A percentile compares a stretch with the other conserved stretches of the same genome.
Conservation (phyloP, 768 basidiomycete species). For the Phallus indusiatus region DNA sequence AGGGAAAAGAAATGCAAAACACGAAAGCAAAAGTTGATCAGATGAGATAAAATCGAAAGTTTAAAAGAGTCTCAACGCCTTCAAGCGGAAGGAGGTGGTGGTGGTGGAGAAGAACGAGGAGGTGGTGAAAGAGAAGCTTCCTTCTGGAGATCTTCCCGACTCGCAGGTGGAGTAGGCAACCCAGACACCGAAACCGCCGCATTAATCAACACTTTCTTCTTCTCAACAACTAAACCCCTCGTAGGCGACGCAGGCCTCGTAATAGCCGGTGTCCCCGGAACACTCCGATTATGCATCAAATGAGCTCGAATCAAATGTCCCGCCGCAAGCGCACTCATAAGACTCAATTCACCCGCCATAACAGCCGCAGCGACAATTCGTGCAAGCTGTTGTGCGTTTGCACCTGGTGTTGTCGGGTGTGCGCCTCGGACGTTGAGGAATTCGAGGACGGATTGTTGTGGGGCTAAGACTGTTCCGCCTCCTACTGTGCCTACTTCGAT, state of each 20-base stretch:
- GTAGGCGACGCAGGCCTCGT: slow-evolving; percentile 24
- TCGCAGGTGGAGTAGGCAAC: background rate
- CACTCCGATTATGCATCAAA: slow-evolving; percentile 84
- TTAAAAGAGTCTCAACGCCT: no score
- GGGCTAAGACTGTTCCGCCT: slow-evolving; percentile 87
- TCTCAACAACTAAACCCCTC: background rate
- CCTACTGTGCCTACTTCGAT: slow-evolving; percentile 98
- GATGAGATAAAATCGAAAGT: no score
- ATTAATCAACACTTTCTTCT: background rate
- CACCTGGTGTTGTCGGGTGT: slow-evolving; percentile 75
- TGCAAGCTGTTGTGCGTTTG: slow-evolving; percentile 84
- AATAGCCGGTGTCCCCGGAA: slow-evolving; percentile 63
- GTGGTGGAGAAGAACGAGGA: background rate
- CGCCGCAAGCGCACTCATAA: slow-evolving; percentile 87
- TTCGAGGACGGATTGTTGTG: slow-evolving; percentile 84
- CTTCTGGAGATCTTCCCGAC: background rate
- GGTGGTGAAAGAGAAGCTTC: background rate
- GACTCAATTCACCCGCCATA: slow-evolving; percentile 93
- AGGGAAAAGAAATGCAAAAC: no score
- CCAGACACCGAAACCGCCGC: background rate
- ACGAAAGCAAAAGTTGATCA: no score
- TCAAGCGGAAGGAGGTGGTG: background rate
- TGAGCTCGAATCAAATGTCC: slow-evolving; percentile 93
- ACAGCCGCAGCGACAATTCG: slow-evolving; percentile 85
- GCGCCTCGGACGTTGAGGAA: slow-evolving; percentile 92